Evolutionary conservation across 805 yeast species (phyloP).

Genomic region (Kurtzmaniella cleridarum): DNA sequence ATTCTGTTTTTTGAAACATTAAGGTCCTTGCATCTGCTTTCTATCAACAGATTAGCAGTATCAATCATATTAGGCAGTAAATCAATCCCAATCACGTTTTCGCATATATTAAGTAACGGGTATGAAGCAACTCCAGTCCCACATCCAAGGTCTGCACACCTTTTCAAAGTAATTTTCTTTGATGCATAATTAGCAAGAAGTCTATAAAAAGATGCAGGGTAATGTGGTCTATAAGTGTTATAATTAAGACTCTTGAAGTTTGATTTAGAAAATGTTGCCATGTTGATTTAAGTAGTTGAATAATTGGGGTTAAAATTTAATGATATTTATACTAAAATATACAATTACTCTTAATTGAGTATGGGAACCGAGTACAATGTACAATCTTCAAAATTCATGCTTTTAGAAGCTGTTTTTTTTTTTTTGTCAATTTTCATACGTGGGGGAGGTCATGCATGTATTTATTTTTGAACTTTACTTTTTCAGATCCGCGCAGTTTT

Average conservation of each 20-base stretch:
- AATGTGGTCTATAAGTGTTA: conserved; percentile 37
- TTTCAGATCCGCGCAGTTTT: too few relatives aligned
- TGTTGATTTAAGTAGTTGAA: conserved; percentile 4
- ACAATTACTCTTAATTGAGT: background rate
- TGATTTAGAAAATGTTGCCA: conserved; percentile 30
- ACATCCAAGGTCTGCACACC: conserved; percentile 42
- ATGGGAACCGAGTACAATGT: background rate
- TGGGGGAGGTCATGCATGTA: too few relatives aligned
- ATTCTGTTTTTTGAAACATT: conserved; percentile 22
- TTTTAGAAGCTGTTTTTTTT: too few relatives aligned
- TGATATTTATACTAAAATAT: background rate
- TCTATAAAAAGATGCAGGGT: conserved; percentile 33
- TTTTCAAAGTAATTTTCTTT: conserved; percentile 12
- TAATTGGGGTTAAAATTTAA: too few relatives aligned
- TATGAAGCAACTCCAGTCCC: conserved; percentile 51
- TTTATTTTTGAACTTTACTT: too few relatives aligned
- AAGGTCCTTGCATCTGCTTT: conserved; percentile 18
- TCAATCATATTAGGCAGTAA: conserved; percentile 43
- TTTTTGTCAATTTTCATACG: too few relatives aligned
- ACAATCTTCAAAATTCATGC: too few relatives aligned
- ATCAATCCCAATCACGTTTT: conserved; percentile 42
- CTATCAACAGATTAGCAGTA: conserved; percentile 30
- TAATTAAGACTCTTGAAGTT: conserved; percentile 30
- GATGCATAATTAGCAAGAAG: conserved; percentile 21
- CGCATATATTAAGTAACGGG: conserved; percentile 35